Evolutionary conservation across 1,139 yeast genomes (phyloP), one percentile per base, ranked within the genome.

Genomic region (Hansenula sp.): DNA sequence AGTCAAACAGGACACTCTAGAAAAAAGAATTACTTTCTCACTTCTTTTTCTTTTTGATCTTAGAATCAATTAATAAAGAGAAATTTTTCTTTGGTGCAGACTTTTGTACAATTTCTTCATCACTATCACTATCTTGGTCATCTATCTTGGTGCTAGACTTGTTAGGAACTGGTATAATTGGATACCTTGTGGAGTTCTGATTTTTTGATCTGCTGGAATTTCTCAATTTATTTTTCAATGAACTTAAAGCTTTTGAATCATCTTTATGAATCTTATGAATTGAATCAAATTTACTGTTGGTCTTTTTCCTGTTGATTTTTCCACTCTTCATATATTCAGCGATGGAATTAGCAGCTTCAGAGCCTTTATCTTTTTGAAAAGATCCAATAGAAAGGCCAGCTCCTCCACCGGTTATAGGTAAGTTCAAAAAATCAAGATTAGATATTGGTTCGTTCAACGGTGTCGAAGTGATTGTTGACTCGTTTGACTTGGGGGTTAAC

Each of bases 361-460:
- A 13, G 11, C 11, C 29, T 12, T 47, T 42, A 4, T 7, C 21
- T 4, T 8, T 10, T 3, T 18, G 33, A 3, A 16, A 32, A 15
- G 37, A 53, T 31, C 37, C 62, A 49, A 33, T 54, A 39, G 43
- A 51, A 2, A 70, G 59, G 0, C 71, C 68, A 4, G 64, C 52
- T 0, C 79, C 79, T 41, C 59, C 68, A 8, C 70, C 62, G 1
- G 76, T 65, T 8, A 76, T 68, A 13, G 78, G 79, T 36, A 75
- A 56, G 32, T 67, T 60, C 34, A 70, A 57, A 50, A 74, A 74
- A 15, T 43, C 56, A 5, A 33, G 25, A 15, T 52, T 46, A 16
- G 58, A 49, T 2, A 45, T 16, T 17, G 31, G 8, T 9, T 32
- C 16, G 29, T n/a, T n/a, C n/a, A n/a, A n/a, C n/a, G 11, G 21